These are phyloP conservation scores for Diaporthe helianthi DNA, from an alignment of 2,329 filamentous ascomycete species.

Conservation along the genomic window DNA sequence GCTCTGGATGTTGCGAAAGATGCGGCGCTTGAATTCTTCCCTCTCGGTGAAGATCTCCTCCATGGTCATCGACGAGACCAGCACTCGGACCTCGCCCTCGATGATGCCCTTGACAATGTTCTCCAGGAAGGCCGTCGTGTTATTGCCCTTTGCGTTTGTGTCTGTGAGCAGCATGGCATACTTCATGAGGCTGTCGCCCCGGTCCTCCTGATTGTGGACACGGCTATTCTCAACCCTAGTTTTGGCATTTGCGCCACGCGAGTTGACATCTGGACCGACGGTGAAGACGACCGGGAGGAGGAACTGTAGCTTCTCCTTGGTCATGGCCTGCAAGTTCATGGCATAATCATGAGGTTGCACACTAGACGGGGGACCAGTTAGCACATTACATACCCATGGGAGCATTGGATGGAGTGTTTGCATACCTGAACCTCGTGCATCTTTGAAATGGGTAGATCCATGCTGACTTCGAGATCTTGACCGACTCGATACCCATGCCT, in stretches of 20 bases:
- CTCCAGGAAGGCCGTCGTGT: constrained; percentile 68
- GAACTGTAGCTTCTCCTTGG: constrained; percentile 85
- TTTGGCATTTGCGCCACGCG: constrained; percentile 54
- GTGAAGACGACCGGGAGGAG: constrained; percentile 85
- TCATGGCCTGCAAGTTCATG: constrained; percentile 87
- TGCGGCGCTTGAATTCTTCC: constrained; percentile 63
- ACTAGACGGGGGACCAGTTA: constrained; percentile 45
- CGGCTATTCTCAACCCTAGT: constrained; percentile 32
- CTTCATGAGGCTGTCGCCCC: constrained; percentile 73
- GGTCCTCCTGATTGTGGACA: constrained; percentile 51
- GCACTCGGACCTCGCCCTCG: constrained; percentile 83
- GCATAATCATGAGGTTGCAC: constrained; percentile 82
- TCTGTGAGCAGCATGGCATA: constrained; percentile 83
- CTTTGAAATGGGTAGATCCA: constrained; percentile 76
- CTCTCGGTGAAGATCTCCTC: constrained; percentile 70
- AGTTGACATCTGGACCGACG: constrained; percentile 78
- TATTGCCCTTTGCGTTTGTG: constrained; percentile 47
- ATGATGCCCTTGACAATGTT: constrained; percentile 91
- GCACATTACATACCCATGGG: not conserved
- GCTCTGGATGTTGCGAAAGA: constrained; percentile 77
- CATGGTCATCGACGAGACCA: constrained; percentile 91
- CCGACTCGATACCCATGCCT: constrained; percentile 75
- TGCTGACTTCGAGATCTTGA: constrained; percentile 80
- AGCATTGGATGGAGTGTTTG: not conserved
- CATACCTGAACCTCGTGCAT: constrained; percentile 57